Percentiles rank a stretch among this genome's conserved stretches.
Evolutionary conservation across 2,329 filamentous ascomycete species (phyloP).

Genomic region (Claviceps sp.): DNA sequence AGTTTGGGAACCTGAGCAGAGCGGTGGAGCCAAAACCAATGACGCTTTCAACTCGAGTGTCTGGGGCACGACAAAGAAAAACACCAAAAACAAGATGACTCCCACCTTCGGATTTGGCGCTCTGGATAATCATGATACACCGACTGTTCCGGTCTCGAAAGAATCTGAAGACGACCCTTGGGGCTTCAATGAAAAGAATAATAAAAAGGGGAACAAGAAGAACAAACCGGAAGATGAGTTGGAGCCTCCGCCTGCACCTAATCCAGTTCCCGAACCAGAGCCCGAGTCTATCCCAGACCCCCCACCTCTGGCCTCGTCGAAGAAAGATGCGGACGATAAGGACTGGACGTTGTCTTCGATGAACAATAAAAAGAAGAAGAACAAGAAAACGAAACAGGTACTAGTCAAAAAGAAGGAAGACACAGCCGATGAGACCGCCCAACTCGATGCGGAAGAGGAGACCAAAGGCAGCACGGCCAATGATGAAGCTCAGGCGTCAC

Average conservation of each 20-base stretch:
- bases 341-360: constrained; percentile 39
- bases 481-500: constrained; percentile 25
- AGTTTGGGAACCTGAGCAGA: constrained; percentile 30
- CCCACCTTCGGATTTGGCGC: constrained; percentile 33
- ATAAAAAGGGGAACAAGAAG: constrained; percentile 28
- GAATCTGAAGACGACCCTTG: constrained; percentile 18
- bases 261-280: constrained; percentile 12
- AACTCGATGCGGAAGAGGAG: constrained; percentile 32
- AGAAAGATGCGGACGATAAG: constrained; percentile 10
- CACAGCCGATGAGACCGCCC: constrained; percentile 30
- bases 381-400: constrained; percentile 36
- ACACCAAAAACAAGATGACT: constrained; percentile 39
- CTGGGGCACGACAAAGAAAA: constrained; percentile 33
- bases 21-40: constrained; percentile 17
- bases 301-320: neutral
- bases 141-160: constrained; percentile 20
- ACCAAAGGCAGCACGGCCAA: constrained; percentile 29
- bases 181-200: constrained; percentile 15
- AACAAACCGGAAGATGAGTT: constrained; percentile 6
- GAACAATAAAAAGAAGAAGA: constrained; percentile 37
- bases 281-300: constrained; percentile 12
- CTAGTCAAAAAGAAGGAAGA: constrained; percentile 33
- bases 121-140: constrained; percentile 28
- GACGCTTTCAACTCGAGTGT: constrained; percentile 31
- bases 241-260: constrained; percentile 9